Conservation (phyloP, 768 basidiomycete species). For the Mycena metata region DNA sequence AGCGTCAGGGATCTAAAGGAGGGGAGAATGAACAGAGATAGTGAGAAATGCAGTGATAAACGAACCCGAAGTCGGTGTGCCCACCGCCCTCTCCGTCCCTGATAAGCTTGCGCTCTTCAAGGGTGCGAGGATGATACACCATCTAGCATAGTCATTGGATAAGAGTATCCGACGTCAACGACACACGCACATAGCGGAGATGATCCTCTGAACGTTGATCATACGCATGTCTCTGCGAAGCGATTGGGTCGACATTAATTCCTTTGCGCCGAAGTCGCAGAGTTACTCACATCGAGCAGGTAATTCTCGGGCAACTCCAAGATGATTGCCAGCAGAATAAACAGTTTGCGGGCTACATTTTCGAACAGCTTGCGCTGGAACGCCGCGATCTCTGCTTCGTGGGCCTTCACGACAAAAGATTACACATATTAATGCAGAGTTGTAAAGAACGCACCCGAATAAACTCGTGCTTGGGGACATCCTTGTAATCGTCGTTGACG, state of each 20-base stretch:
- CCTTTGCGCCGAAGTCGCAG: not conserved
- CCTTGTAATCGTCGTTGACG: conserved; percentile 36
- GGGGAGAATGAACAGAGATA: not conserved
- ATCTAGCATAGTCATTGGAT: conserved; percentile 39
- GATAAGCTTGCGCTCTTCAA: conserved; percentile 56
- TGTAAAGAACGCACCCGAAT: conserved; percentile 31
- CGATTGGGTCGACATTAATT: not conserved
- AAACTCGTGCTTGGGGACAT: conserved; percentile 42
- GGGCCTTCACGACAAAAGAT: conserved; percentile 25
- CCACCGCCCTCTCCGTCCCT: conserved; percentile 62
- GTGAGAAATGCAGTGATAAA: not conserved
- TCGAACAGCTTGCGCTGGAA: conserved; percentile 50
- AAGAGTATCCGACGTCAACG: not conserved
- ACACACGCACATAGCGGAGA: conserved; percentile 46
- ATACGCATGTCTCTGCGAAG: conserved; percentile 50
- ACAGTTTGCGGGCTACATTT: conserved; percentile 47
- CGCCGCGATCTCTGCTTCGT: conserved; percentile 46
- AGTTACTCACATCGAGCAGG: conserved; percentile 46
- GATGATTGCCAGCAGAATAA: conserved; percentile 54
- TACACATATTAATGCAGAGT: not conserved
- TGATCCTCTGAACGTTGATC: conserved; percentile 50
- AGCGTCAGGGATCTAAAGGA: conserved; percentile 51
- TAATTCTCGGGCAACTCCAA: conserved; percentile 64
- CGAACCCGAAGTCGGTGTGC: conserved; percentile 54
- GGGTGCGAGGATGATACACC: conserved; percentile 55